Percentiles rank a stretch among this genome's conserved stretches.
Conservation (phyloP, 1,284 basidiomycete species). For the Cystobasidium slooffiae region DNA sequence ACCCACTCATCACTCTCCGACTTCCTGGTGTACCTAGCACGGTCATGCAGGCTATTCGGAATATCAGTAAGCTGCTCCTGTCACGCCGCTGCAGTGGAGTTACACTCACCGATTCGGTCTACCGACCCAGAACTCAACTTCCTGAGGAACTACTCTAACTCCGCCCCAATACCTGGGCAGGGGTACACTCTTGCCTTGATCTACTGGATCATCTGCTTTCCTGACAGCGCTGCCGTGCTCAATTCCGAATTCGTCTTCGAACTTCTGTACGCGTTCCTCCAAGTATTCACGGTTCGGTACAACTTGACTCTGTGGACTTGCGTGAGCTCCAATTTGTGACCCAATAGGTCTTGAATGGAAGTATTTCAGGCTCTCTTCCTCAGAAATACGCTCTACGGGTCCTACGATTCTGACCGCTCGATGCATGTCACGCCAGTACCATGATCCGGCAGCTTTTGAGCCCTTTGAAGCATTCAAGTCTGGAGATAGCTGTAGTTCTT, state of each 20-base stretch:
- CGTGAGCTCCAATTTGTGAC: conserved; percentile 88
- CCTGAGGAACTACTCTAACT: conserved; percentile 85
- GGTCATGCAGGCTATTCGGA: conserved; percentile 78
- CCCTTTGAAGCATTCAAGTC: conserved; percentile 51
- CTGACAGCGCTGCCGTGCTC: conserved; percentile 54
- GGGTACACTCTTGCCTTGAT: conserved; percentile 64
- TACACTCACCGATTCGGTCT: conserved; percentile 63
- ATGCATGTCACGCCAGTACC: conserved; percentile 89
- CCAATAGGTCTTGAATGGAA: conserved; percentile 82
- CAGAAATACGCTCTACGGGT: conserved; percentile 73
- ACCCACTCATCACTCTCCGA: conserved; percentile 68
- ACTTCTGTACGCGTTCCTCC: conserved; percentile 65
- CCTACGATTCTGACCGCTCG: conserved; percentile 85
- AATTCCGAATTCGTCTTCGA: conserved; percentile 68
- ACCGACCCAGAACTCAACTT: conserved; percentile 91
- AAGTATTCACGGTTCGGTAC: conserved; percentile 71
- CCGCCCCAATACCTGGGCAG: conserved; percentile 95
- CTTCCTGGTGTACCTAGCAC: conserved; percentile 75
- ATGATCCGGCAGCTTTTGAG: conserved; percentile 72
- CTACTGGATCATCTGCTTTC: conserved; percentile 51
- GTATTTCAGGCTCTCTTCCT: conserved; percentile 78
- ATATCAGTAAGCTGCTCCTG: neutral
- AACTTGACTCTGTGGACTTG: conserved; percentile 79
- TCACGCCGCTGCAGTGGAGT: neutral
- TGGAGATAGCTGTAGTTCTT: conserved; percentile 76